Conservation (phyloP, 192 early-diverging fungal genomes). For the Coemansia sp. region DNA sequence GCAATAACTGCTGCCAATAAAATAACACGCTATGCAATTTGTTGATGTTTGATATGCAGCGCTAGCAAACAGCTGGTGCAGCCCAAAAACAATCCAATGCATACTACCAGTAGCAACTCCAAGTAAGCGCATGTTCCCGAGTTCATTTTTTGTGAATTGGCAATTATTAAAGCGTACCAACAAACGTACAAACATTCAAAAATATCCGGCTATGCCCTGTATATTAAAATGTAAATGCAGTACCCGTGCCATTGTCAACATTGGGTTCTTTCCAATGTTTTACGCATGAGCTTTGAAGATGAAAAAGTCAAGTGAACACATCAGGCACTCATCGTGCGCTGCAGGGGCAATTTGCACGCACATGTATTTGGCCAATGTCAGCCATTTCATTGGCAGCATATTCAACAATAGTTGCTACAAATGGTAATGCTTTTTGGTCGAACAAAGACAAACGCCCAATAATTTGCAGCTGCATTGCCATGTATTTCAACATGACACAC, state of each 20-base stretch:
- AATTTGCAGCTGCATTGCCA: background rate
- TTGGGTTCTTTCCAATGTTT: background rate
- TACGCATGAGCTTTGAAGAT: no score
- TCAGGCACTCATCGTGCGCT: background rate
- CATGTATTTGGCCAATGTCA: background rate
- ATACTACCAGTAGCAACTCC: background rate
- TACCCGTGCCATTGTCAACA: background rate
- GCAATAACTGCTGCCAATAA: background rate
- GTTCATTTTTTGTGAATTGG: background rate
- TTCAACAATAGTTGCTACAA: background rate
- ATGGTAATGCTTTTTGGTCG: background rate
- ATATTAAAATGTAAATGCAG: background rate
- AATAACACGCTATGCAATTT: background rate
- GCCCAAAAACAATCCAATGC: background rate
- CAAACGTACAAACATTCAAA: background rate
- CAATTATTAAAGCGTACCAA: background rate
- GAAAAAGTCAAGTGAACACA: background rate
- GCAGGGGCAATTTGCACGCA: background rate
- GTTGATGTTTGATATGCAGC: no score
- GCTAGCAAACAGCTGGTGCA: background rate
- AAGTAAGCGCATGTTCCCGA: background rate
- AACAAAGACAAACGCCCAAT: background rate
- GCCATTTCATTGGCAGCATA: background rate
- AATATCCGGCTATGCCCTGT: background rate
- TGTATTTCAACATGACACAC: background rate